Conservation (phyloP, 73 alveolate genomes). For the Paraurostyla sp. region DNA sequence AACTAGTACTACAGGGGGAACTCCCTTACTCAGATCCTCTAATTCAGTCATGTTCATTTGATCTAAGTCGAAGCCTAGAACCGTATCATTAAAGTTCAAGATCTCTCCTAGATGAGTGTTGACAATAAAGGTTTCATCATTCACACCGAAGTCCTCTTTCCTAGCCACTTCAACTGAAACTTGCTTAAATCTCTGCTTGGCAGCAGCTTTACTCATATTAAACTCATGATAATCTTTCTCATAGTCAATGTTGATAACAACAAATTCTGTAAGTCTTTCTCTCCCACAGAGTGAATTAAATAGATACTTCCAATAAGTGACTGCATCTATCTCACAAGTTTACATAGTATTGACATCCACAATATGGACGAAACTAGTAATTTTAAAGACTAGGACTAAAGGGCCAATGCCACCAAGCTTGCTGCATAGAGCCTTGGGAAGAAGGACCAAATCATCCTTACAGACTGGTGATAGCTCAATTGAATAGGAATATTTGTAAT, state of each 20-base stretch:
- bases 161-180: slow-evolving; percentile 75
- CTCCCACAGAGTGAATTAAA: slow-evolving; percentile 76
- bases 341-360: slow-evolving; percentile 94
- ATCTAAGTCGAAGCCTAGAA: slow-evolving; percentile 79
- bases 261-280: slow-evolving; percentile 71
- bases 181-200: slow-evolving; percentile 57
- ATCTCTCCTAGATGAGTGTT: slow-evolving; percentile 79
- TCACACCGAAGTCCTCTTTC: slow-evolving; percentile 71
- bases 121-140: slow-evolving; percentile 61
- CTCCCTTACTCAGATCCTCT: slow-evolving; percentile 1
- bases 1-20: slow-evolving; percentile 91
- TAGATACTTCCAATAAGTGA: slow-evolving; percentile 92
- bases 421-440: slow-evolving; percentile 89
- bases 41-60: slow-evolving; percentile 56
- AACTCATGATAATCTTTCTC: slow-evolving; percentile 52
- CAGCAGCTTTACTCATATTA: slow-evolving; percentile 66
- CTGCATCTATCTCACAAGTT: slow-evolving; percentile 88
- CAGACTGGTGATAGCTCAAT: slow-evolving; percentile 98
- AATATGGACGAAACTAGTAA: slow-evolving; percentile 88
- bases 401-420: slow-evolving; percentile 98
- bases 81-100: slow-evolving; percentile 73
- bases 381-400: slow-evolving; percentile 91
- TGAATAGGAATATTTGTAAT: slow-evolving; percentile 90
- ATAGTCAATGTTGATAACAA: slow-evolving; percentile 68
- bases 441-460: slow-evolving; percentile 96